phyloP scores from a whole-genome alignment of 139 green algal genomes.

The Chlorella sp. region DNA sequence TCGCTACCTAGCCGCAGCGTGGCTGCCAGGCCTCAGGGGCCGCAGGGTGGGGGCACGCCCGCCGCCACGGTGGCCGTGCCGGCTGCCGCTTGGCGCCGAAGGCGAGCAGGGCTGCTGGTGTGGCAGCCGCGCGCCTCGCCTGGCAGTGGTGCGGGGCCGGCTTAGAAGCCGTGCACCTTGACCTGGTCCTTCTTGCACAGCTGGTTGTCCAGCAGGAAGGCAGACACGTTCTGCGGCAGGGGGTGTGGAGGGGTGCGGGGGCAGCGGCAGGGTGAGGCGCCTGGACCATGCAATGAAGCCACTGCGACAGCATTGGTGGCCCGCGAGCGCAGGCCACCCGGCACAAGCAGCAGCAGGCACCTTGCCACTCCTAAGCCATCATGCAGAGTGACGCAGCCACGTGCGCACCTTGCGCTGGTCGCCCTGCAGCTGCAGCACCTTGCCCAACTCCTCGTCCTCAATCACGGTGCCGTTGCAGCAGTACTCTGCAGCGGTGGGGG shows the following conservation, averaged over 20 bases:
- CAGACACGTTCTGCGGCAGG: slow-evolving; percentile 78
- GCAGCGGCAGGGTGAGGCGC: too few relatives aligned
- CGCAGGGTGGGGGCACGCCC: not conserved
- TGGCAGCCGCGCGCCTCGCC: too few relatives aligned
- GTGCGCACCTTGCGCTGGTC: slow-evolving; percentile 91
- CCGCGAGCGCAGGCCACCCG: too few relatives aligned
- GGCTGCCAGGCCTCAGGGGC: not conserved
- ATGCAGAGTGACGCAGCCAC: too few relatives aligned
- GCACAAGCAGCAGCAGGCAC: too few relatives aligned
- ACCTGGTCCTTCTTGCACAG: slow-evolving; percentile 98
- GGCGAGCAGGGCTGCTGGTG: too few relatives aligned
- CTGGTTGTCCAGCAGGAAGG: slow-evolving; percentile 90
- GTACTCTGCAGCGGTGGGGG: slow-evolving; percentile 80
- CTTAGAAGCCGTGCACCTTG: slow-evolving; percentile 98
- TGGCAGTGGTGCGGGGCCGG: not conserved
- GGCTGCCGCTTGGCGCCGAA: too few relatives aligned
- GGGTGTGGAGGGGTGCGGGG: too few relatives aligned
- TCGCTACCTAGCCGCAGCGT: not conserved
- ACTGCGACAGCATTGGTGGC: too few relatives aligned
- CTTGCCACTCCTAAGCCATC: too few relatives aligned
- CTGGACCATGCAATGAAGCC: too few relatives aligned
- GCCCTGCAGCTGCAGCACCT: slow-evolving; percentile 98
- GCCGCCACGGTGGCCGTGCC: too few relatives aligned
- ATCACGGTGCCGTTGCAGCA: slow-evolving; percentile 99
- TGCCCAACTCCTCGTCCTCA: slow-evolving; percentile 94